Evolutionary conservation across 2,329 filamentous ascomycete genomes (phyloP).

Genomic region (Aspergillus calidoustus): DNA sequence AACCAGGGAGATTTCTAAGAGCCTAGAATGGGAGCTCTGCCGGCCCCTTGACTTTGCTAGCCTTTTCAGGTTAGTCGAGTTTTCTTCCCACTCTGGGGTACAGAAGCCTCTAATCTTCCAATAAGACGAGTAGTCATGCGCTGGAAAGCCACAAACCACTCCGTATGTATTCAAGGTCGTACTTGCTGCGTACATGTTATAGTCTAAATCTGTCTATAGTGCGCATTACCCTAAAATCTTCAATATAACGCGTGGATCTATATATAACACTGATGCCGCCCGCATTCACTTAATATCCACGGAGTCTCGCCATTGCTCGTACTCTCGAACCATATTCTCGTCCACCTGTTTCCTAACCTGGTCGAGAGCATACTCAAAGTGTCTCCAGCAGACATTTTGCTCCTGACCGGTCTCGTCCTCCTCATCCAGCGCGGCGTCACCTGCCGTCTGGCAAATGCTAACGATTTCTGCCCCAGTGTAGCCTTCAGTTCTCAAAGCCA

Average conservation of each 20-base stretch:
- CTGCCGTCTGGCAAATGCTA: conserved; percentile 59
- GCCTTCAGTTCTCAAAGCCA: conserved; percentile 71
- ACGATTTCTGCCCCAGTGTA: conserved; percentile 86
- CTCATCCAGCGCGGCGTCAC: conserved; percentile 57
- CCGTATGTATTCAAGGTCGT: too few species aligned
- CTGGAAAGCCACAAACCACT: too few species aligned
- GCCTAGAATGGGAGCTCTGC: not conserved
- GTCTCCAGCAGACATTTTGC: conserved; percentile 43
- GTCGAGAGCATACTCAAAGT: conserved; percentile 50
- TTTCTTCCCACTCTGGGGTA: not conserved
- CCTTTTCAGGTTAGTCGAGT: not conserved
- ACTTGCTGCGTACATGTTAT: too few species aligned
- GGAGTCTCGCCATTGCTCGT: conserved; percentile 58
- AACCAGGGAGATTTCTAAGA: not conserved
- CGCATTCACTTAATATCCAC: conserved; percentile 15
- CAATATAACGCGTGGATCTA: not conserved
- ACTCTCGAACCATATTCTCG: conserved; percentile 60
- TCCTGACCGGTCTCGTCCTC: conserved; percentile 49
- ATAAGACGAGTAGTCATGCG: too few species aligned
- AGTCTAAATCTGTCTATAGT: too few species aligned
- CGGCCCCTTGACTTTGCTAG: not conserved
- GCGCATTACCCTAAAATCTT: not conserved
- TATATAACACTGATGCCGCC: not conserved
- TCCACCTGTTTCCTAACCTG: conserved; percentile 64
- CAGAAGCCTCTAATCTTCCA: too few species aligned